Evolutionary conservation across 163 green algal species (phyloP), one percentile per base, ranked within the genome.

Genomic region (Chloromonas sp.): DNA sequence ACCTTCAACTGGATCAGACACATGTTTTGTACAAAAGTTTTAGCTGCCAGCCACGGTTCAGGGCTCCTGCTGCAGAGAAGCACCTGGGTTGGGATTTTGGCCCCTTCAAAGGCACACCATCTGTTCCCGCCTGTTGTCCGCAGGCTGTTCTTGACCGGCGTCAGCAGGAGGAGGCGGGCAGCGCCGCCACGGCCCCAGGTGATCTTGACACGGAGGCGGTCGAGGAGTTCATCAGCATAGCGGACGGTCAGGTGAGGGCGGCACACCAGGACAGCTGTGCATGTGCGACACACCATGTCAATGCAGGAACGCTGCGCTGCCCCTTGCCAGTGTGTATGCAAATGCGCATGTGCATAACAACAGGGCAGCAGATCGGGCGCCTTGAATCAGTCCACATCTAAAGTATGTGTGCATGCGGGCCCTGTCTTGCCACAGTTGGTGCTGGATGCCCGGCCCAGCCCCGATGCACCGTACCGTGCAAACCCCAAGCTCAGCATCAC

Each of bases 211-310:
- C 90, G 11, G 88, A 95, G 89, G 89, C 95, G 5, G 90, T 98
- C 13, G 96, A 98, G 89, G 96, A 98, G 93, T 95, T 98, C 86
- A 98, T 98, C 90, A 97, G 92, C 8, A 97, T 98, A 76, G 91
- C 93, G 0, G 96, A 98, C 83, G 96, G 96, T 0, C 93, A 96
- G 87, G 88, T 94, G 83, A 13, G 74, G 14, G 74, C 13, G 13
- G 15, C 14, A 58, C 14, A 5, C 14, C 5, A 57, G 14, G 2
- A 60, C 15, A 58, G 14, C 74, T 80, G 74, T 57, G 14, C 8
- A 8, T 76, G 70, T 13, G 8, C 8, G 8, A 8, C 13, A 13
- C 70, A 8, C 70, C 13, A 8, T 13, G 8, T 76, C 70, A 76
- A n/a, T 8, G 8, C 70, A 8, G 8, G 8, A 8, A 76, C 13